These are phyloP conservation scores for Aspergillus alliaceus DNA, from an alignment of 2,329 filamentous ascomycete species.

Conservation along the genomic window DNA sequence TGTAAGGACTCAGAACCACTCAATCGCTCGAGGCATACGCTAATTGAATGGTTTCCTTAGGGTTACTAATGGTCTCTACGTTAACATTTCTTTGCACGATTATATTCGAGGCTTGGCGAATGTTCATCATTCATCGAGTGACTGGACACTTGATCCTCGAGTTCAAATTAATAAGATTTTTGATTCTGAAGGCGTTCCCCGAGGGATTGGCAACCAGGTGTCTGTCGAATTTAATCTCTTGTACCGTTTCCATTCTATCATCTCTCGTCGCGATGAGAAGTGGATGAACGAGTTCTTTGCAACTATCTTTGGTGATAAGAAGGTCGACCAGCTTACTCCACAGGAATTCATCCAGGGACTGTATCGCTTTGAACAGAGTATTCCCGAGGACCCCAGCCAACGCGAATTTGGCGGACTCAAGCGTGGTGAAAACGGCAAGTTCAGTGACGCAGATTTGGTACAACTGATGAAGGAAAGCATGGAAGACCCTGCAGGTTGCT, in stretches of 20 bases:
- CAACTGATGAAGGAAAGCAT: constrained; percentile 63
- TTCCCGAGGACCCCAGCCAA: constrained; percentile 61
- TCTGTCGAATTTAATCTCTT: constrained; percentile 55
- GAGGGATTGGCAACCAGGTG: constrained; percentile 53
- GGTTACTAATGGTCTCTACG: constrained; percentile 33
- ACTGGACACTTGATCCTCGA: constrained; percentile 11
- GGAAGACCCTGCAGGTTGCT: constrained; percentile 56
- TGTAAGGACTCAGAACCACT: constrained; percentile 7
- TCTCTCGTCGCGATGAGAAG: constrained; percentile 44
- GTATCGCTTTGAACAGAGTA: constrained; percentile 55
- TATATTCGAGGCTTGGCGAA: constrained; percentile 33
- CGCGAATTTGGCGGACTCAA: constrained; percentile 63
- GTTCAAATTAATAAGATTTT: not conserved
- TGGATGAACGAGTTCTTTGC: constrained; percentile 48
- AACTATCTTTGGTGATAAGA: constrained; percentile 19
- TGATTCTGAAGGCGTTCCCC: constrained; percentile 30
- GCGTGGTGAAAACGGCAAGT: constrained; percentile 61
- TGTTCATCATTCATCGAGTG: constrained; percentile 2
- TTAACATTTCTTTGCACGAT: constrained; percentile 37
- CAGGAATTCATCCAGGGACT: constrained; percentile 49
- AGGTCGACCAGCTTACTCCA: constrained; percentile 15
- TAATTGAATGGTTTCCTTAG: not conserved
- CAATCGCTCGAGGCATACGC: not conserved
- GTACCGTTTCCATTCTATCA: constrained; percentile 52
- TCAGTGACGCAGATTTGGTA: constrained; percentile 69